phyloP scores from a whole-genome alignment of 768 basidiomycete genomes.

The Termitomyces sp. region DNA sequence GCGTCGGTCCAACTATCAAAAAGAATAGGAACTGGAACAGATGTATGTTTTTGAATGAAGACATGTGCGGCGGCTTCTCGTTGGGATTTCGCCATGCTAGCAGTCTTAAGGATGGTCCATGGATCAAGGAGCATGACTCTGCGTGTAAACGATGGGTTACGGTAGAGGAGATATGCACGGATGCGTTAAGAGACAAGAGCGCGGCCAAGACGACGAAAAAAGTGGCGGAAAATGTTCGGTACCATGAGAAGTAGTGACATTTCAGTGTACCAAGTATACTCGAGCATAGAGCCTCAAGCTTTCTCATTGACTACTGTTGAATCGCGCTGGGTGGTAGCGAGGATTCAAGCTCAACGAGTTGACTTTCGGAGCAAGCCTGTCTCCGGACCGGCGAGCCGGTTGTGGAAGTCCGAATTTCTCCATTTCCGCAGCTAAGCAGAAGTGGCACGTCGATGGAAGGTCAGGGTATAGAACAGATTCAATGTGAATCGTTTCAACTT shows the following conservation, averaged over 20 bases:
- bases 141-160: not conserved
- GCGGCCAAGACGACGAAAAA: not conserved
- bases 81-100: not conserved
- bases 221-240: not conserved
- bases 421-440: too few relatives aligned
- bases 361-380: too few relatives aligned
- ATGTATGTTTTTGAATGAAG: not conserved
- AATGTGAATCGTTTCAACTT: too few relatives aligned
- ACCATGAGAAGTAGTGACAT: not conserved
- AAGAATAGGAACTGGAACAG: not conserved
- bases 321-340: too few relatives aligned
- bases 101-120: not conserved
- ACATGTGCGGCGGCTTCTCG: not conserved
- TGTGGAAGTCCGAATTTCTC: too few relatives aligned
- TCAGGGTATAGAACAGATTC: too few relatives aligned
- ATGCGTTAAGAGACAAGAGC: not conserved
- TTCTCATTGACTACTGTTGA: too few relatives aligned
- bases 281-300: too few relatives aligned
- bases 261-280: too few relatives aligned
- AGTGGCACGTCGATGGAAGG: too few relatives aligned
- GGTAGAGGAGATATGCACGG: not conserved
- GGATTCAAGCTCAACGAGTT: too few relatives aligned
- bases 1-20: not conserved
- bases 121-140: not conserved
- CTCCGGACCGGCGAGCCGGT: too few relatives aligned